These are phyloP conservation scores for Ascochyta lentis DNA, from an alignment of 2,329 filamentous ascomycete genomes.

Conservation along the genomic window DNA sequence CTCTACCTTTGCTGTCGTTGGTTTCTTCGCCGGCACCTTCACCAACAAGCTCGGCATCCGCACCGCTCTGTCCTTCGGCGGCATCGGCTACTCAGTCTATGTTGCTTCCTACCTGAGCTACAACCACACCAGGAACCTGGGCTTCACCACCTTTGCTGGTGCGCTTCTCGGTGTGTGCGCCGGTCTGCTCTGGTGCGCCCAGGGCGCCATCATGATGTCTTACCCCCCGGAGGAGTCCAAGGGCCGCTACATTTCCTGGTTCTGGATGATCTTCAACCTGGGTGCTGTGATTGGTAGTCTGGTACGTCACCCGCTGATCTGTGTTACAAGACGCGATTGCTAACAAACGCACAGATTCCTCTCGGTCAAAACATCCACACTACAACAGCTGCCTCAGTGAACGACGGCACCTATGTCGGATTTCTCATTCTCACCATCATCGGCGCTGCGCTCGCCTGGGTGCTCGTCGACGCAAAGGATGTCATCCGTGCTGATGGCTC, in stretches of 20 bases:
- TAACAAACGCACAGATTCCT: constrained; percentile 63
- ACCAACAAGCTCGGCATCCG: constrained; percentile 78
- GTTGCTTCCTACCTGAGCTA: constrained; percentile 73
- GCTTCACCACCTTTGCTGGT: constrained; percentile 79
- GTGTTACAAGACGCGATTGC: constrained; percentile 41
- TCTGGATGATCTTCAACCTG: constrained; percentile 95
- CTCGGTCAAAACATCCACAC: constrained; percentile 74
- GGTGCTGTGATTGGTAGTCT: constrained; percentile 85
- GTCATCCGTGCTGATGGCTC: constrained; percentile 80
- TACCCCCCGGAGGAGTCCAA: constrained; percentile 84
- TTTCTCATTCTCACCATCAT: constrained; percentile 83
- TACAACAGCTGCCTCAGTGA: constrained; percentile 60
- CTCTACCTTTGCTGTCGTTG: constrained; percentile 71
- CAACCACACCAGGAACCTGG: constrained; percentile 70
- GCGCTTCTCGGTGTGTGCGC: constrained; percentile 79
- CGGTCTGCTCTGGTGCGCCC: constrained; percentile 80
- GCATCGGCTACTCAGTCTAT: constrained; percentile 79
- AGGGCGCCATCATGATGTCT: constrained; percentile 88
- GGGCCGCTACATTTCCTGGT: constrained; percentile 86
- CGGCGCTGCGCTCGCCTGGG: constrained; percentile 73
- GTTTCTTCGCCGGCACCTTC: constrained; percentile 72
- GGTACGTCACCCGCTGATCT: constrained; percentile 53
- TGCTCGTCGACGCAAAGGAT: constrained; percentile 73
- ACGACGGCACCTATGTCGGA: constrained; percentile 83
- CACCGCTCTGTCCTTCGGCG: constrained; percentile 72